Evolutionary conservation across 345 rosid species (phyloP).

Genomic region (Bruguiera parviflora): DNA sequence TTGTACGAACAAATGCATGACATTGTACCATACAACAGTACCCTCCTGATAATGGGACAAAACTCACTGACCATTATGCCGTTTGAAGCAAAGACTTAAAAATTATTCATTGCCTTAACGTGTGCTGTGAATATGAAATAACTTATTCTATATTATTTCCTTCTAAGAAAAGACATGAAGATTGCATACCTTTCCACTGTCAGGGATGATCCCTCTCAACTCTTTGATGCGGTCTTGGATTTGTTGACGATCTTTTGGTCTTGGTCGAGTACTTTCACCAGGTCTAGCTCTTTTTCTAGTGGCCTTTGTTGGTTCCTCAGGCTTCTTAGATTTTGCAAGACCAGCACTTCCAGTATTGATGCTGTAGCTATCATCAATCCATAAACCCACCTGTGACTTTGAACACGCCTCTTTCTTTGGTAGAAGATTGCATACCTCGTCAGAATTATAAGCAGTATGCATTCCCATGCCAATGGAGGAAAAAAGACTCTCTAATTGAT

Average conservation of each 20-base stretch:
- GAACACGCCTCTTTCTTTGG: slow-evolving; percentile 28
- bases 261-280: slow-evolving; percentile 78
- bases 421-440: slow-evolving; percentile 20
- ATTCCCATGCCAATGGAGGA: slow-evolving; percentile 31
- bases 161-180: slow-evolving; percentile 2
- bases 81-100: too few relatives aligned
- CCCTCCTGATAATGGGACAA: too few relatives aligned
- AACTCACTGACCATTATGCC: too few relatives aligned
- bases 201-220: slow-evolving; percentile 79
- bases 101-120: background rate
- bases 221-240: slow-evolving; percentile 92
- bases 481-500: slow-evolving; percentile 22
- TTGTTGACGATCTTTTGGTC: slow-evolving; percentile 96
- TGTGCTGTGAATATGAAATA: background rate
- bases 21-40: too few relatives aligned
- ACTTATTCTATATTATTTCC: slow-evolving; percentile 2
- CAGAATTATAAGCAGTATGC: slow-evolving; percentile 25
- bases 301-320: slow-evolving; percentile 49
- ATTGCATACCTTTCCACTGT: slow-evolving; percentile 70
- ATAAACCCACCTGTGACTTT: slow-evolving; percentile 51
- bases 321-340: slow-evolving; percentile 35
- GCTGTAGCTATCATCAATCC: slow-evolving; percentile 81
- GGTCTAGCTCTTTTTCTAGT: slow-evolving; percentile 70
- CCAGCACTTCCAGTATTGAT: slow-evolving; percentile 41
- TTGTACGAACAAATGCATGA: too few relatives aligned